phyloP scores from a whole-genome alignment of 306 rosid genomes.

The Quercus parvula region DNA sequence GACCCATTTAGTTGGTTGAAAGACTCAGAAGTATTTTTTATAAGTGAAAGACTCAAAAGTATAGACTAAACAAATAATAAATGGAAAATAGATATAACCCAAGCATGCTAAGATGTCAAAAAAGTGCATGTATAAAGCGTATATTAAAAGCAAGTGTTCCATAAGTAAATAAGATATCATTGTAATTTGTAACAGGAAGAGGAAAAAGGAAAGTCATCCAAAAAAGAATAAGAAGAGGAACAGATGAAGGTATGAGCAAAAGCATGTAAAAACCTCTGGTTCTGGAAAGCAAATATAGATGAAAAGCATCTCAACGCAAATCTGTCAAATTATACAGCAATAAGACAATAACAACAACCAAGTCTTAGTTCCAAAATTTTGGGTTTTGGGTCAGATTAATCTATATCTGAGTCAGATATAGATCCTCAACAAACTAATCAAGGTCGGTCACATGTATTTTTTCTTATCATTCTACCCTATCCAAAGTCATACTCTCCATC shows the following conservation, averaged over 20 bases:
- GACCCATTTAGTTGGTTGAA: constrained; percentile 1
- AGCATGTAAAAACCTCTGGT: no score
- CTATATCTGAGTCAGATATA: no score
- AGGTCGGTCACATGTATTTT: constrained; percentile 24
- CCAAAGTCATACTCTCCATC: no score
- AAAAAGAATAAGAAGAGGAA: neutral
- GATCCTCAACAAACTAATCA: no score
- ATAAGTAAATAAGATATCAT: neutral
- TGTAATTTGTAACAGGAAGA: neutral
- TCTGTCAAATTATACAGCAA: neutral
- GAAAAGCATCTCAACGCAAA: neutral
- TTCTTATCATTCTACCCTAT: no score
- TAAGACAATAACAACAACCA: no score
- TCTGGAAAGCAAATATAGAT: neutral
- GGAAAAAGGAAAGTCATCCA: neutral
- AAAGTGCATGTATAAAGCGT: neutral
- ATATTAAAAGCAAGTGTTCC: neutral
- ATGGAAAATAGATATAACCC: neutral
- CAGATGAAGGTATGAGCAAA: neutral
- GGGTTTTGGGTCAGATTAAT: no score
- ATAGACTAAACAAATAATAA: neutral
- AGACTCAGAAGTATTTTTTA: no score
- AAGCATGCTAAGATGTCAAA: neutral
- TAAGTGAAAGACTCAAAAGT: neutral
- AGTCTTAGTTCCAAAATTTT: no score